These are phyloP conservation scores for Choiromyces venosus DNA, from an alignment of 495 filamentous ascomycete species.

Conservation along the genomic window DNA sequence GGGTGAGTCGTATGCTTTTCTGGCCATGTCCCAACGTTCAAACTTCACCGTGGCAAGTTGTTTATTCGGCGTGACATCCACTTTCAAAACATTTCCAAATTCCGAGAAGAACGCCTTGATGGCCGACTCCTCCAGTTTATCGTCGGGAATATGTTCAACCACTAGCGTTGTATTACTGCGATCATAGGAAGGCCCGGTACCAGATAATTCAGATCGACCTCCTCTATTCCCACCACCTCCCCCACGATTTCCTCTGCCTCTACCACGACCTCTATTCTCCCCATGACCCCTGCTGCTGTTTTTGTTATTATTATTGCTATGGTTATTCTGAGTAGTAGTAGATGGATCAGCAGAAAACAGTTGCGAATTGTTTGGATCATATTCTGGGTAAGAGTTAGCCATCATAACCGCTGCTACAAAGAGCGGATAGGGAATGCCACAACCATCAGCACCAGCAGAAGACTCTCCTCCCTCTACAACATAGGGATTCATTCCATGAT, in stretches of 20 bases:
- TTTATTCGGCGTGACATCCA: conserved; percentile 72
- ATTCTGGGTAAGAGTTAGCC: conserved; percentile 54
- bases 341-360: conserved; percentile 23
- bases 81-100: conserved; percentile 69
- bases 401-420: conserved; percentile 8
- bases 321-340: conserved; percentile 20
- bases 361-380: conserved; percentile 61
- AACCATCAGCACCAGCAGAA: conserved; percentile 43
- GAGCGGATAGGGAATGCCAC: background rate
- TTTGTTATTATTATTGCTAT: background rate
- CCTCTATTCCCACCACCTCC: conserved; percentile 35
- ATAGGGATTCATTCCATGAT: conserved; percentile 63
- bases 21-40: conserved; percentile 64
- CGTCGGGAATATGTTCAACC: conserved; percentile 86
- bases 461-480: conserved; percentile 47
- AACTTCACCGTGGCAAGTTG: conserved; percentile 77
- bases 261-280: conserved; percentile 11
- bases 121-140: conserved; percentile 67
- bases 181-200: conserved; percentile 68
- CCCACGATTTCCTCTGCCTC: conserved; percentile 34
- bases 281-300: conserved; percentile 10
- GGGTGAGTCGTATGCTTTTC: conserved; percentile 79
- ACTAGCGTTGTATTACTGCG: conserved; percentile 73
- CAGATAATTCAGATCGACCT: conserved; percentile 52
- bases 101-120: conserved; percentile 78